Evolutionary conservation across 805 yeast genomes (phyloP), one percentile per base, ranked within the genome.

Genomic region (Saturnispora ahearnii): DNA sequence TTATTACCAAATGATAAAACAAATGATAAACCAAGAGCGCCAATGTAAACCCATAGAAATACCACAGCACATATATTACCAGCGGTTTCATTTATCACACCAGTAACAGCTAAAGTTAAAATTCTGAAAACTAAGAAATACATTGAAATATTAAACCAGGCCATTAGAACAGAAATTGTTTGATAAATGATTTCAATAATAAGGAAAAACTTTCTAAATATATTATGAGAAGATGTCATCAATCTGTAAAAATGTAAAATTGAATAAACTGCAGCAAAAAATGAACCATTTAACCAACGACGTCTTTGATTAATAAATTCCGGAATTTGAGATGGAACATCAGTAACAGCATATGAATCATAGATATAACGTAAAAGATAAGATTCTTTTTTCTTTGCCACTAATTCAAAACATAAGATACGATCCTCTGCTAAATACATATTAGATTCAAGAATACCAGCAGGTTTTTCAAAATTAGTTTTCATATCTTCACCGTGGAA

Each of bases 381-480:
- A 51, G 81, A 74, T 52, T 79, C 73, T 46, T 76, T 68, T 47
- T 72, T 73, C 61, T 91, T 91, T 2, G 96, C 89, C 12, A 91
- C 96, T 47, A 91, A 74, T 69, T 91, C 97, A 71, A 87, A 91
- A 76, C 98, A 91, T 58, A 91, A 71, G 52, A 91, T 88, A 66
- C 98, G 78, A 68, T 91, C 98, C 68, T 91, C 98, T 11, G 98
- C 98, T 49, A 91, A 74, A 66, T 90, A 91, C 98, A 91, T 91
- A 65, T 91, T 91, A 2, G 96, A 83, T 37, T 93, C 87, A 70
- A 91, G 86, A 46, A 91, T 81, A 44, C 96, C 95, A n/a, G 84
- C 78, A 10, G 82, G 79, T 29, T 72, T 71, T 49, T 81, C 85
- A n/a, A 58, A 53, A 53, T 63, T 59, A 4, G 60, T 40, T 57